Conservation (phyloP, 2,329 filamentous ascomycete species). For the Pseudofabraea citricarpa region DNA sequence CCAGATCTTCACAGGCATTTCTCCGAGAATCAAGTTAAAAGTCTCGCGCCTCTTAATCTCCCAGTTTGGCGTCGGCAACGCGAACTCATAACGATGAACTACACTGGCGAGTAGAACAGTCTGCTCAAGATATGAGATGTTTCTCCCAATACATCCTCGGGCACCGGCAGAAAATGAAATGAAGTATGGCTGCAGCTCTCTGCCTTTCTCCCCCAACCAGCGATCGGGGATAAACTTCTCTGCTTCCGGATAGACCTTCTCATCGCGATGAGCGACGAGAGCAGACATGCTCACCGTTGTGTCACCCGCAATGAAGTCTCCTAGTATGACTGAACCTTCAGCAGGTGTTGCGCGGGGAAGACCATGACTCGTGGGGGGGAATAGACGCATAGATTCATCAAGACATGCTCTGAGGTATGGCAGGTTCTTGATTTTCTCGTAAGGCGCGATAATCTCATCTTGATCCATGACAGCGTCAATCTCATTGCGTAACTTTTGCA, state of each 20-base stretch:
- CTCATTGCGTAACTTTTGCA: constrained; percentile 38
- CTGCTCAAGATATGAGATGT: constrained; percentile 41
- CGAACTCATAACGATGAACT: constrained; percentile 38
- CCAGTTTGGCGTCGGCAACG: constrained; percentile 26
- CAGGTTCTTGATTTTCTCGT: constrained; percentile 45
- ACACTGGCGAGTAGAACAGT: constrained; percentile 37
- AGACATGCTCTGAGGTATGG: constrained; percentile 48
- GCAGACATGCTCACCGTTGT: constrained; percentile 40
- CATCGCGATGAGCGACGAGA: constrained; percentile 34
- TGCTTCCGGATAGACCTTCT: constrained; percentile 31
- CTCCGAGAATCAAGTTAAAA: constrained; percentile 21
- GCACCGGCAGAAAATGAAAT: constrained; percentile 35
- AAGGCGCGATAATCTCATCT: constrained; percentile 39
- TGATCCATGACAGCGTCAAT: constrained; percentile 38
- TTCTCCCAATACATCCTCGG: constrained; percentile 35
- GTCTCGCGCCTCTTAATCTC: constrained; percentile 20
- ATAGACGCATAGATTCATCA: constrained; percentile 43
- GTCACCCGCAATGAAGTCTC: constrained; percentile 39
- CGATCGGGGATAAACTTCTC: constrained; percentile 35
- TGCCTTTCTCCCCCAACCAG: constrained; percentile 37
- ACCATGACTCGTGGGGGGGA: constrained; percentile 37
- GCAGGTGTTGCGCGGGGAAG: constrained; percentile 40
- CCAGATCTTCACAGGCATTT: constrained; percentile 24
- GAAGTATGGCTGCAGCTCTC: constrained; percentile 33
- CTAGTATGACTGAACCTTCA: constrained; percentile 38